Base-by-base conservation (phyloP, 305 asterid genomes). In the Solanum aculeatissimum region DNA sequence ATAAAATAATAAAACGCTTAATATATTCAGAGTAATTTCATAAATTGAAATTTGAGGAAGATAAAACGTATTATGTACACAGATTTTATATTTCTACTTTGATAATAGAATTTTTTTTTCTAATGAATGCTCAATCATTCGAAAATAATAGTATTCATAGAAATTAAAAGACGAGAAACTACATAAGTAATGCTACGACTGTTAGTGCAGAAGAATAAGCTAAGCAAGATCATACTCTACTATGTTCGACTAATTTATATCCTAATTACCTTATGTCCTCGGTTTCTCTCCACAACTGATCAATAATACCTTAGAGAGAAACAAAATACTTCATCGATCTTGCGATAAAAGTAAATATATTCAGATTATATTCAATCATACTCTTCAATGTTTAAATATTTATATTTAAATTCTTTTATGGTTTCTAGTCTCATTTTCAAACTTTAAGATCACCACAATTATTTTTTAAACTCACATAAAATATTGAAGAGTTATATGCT, bases 181-280 rank as follows among this genome's bases (percentile, higher is more conserved):
- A 23, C 1, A 10, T 10, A 4, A 60, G 0, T 23, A 60, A 60
- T 11, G 0, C 13, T 0, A 16, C 10, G 9, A 53, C 9, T 6
- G 1, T 5, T 15, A 53, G 4, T 53, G 18, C 18, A 0, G 6
- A 58, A 58, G 47, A 9, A 42, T 42, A 42, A 32, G 35, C 35
- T 32, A 32, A 21, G 66, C 32, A 5, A 21, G 16, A 21, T 3
- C 11, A 58, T 8, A 21, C 3, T 58, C 1, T 58, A 1, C 11
- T 58, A 21, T 32, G 35, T 32, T 1, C 6, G 3, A n/a, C 6
- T 55, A 55, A 0, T 4, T 9, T 57, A 0, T 57, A 57, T 3
- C 5, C 3, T 19, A 57, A n/a, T 57, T 32, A 32, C 35, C 0
- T 32, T 32, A 32, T 32, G 35, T 2, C 3, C 3, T 32, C 3